A percentile compares a stretch with the other conserved stretches of the same genome.
These are phyloP conservation scores for Lineolata rhizophorae DNA, from an alignment of 495 filamentous ascomycete species.

Conservation along the genomic window DNA sequence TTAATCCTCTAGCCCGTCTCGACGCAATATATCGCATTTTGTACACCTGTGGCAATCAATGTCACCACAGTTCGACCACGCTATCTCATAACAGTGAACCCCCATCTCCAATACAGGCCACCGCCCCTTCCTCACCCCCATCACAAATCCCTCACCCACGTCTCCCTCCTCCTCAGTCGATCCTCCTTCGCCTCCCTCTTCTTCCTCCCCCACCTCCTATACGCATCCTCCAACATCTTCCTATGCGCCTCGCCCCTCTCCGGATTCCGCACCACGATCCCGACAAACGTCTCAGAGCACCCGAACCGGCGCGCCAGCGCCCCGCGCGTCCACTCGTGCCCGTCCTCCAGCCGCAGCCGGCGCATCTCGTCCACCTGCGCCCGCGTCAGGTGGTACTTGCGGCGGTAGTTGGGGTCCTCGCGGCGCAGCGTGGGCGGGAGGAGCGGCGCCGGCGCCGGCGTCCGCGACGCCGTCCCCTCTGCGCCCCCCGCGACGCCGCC, in stretches of 20 bases:
- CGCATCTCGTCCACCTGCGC: slow-evolving; percentile 66
- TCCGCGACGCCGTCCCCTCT: neutral
- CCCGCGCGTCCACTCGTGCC: slow-evolving; percentile 46
- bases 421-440: slow-evolving; percentile 1
- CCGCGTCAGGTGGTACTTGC: slow-evolving; percentile 53
- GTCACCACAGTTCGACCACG: too few species aligned
- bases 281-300: slow-evolving; percentile 58
- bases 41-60: too few species aligned
- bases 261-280: slow-evolving; percentile 24
- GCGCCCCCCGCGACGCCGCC: too few species aligned
- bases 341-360: slow-evolving; percentile 40
- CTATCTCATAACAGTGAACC: too few species aligned
- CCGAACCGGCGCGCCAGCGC: slow-evolving; percentile 50
- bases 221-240: slow-evolving; percentile 30
- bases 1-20: too few species aligned
- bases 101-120: too few species aligned
- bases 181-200: slow-evolving; percentile 55
- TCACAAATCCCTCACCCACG: slow-evolving; percentile 28
- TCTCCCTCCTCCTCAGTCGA: slow-evolving; percentile 38
- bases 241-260: slow-evolving; percentile 22
- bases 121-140: slow-evolving; percentile 1
- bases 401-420: neutral
- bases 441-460: slow-evolving; percentile 2
- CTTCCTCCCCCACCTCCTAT: slow-evolving; percentile 51
- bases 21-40: too few species aligned